These are phyloP conservation scores for Cytospora schulzeri DNA, from an alignment of 2,329 filamentous ascomycete genomes.

Conservation along the genomic window DNA sequence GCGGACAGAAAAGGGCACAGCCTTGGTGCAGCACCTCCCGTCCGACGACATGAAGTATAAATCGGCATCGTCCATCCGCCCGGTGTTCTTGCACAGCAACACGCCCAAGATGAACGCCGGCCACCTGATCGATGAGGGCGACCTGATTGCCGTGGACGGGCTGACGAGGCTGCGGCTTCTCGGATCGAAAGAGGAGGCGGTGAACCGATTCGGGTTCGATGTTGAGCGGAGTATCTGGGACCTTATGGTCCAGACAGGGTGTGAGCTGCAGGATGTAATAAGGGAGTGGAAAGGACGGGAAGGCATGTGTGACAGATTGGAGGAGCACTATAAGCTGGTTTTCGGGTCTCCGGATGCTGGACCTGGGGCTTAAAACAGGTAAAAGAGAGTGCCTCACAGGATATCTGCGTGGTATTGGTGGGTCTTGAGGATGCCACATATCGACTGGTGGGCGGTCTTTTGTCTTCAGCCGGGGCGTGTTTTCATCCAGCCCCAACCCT, in stretches of 20 bases:
- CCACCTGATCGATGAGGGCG: constrained; percentile 30
- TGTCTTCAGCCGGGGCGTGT: background rate
- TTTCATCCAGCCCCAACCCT: background rate
- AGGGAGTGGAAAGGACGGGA: constrained; percentile 23
- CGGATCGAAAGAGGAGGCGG: constrained; percentile 33
- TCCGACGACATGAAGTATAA: constrained; percentile 33
- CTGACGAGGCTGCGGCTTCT: constrained; percentile 35
- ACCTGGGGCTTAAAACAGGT: background rate
- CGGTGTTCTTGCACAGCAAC: constrained; percentile 42
- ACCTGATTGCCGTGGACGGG: constrained; percentile 29
- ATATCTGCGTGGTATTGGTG: too few relatives aligned
- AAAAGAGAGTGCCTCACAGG: too few relatives aligned
- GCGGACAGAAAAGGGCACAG: constrained; percentile 31
- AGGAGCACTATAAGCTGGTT: constrained; percentile 47
- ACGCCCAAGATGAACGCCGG: constrained; percentile 41
- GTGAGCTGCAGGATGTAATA: constrained; percentile 31
- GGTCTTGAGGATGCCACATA: too few relatives aligned
- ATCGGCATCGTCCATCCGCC: constrained; percentile 26
- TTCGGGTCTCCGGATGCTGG: constrained; percentile 7
- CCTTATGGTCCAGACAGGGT: constrained; percentile 36
- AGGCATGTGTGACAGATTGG: constrained; percentile 40
- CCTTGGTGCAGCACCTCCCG: constrained; percentile 38
- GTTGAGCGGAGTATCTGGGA: constrained; percentile 40
- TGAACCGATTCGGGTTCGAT: constrained; percentile 35
- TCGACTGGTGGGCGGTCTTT: background rate